Percentiles rank a stretch among this genome's conserved stretches.
Conservation (phyloP, 2,329 filamentous ascomycete genomes). For the Exophiala xenobiotica region DNA sequence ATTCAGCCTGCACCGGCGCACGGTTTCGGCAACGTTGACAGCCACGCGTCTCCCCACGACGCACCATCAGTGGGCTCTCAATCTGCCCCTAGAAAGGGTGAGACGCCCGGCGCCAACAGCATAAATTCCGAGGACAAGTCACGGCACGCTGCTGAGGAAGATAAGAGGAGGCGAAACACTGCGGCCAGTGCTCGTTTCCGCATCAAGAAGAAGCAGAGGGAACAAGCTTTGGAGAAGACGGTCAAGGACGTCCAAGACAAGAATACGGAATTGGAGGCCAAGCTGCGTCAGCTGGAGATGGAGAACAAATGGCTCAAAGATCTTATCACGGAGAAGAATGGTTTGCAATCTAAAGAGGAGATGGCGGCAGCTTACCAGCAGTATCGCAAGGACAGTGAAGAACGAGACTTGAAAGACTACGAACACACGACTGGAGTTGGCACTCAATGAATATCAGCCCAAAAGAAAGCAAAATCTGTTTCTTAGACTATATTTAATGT, state of each 20-base stretch:
- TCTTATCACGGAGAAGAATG: conserved; percentile 78
- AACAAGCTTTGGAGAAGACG: conserved; percentile 78
- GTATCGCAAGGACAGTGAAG: conserved; percentile 38
- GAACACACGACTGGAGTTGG: conserved; percentile 33
- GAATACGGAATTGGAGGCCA: conserved; percentile 68
- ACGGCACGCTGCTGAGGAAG: conserved; percentile 76
- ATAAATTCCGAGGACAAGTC: conserved; percentile 68
- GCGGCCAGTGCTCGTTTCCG: conserved; percentile 86
- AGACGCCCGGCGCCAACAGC: conserved; percentile 7
- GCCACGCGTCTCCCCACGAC: conserved; percentile 7
- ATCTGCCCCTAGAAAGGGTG: conserved; percentile 14
- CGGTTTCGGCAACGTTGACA: conserved; percentile 19
- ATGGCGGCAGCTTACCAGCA: conserved; percentile 42
- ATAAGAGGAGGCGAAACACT: conserved; percentile 85
- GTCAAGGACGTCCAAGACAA: conserved; percentile 83
- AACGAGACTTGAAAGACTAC: conserved; percentile 27
- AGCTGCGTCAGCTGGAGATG: conserved; percentile 74
- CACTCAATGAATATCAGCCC: conserved; percentile 25
- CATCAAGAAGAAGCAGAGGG: conserved; percentile 93
- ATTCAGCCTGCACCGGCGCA: conserved; percentile 29
- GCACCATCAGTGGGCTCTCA: not conserved
- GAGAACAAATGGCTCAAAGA: conserved; percentile 82
- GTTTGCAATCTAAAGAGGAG: conserved; percentile 45
- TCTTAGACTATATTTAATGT: conserved; percentile 6
- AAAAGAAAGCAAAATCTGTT: conserved; percentile 19